Evolutionary conservation across 2,329 filamentous ascomycete species (phyloP).

Genomic region (Drechslerella stenobrocha): DNA sequence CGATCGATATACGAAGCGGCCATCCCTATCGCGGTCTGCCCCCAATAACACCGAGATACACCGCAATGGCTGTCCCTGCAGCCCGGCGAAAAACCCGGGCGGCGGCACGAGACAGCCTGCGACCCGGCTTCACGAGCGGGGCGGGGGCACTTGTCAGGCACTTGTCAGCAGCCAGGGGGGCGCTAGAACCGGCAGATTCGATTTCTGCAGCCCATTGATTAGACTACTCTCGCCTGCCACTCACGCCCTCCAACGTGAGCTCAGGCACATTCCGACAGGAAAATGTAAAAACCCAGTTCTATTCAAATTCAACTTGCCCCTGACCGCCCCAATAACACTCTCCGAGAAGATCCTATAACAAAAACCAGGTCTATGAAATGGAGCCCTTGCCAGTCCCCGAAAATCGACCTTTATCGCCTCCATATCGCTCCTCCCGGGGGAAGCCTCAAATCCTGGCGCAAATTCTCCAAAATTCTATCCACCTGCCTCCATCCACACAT

Average conservation of each 20-base stretch:
- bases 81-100: not conserved
- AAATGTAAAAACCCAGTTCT: not conserved
- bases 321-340: no score
- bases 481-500: no score
- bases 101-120: conserved; percentile 15
- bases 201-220: conserved; percentile 6
- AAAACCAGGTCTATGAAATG: no score
- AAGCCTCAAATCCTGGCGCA: no score
- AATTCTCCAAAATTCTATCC: no score
- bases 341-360: no score
- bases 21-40: conserved; percentile 14
- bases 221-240: not conserved
- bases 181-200: conserved; percentile 31
- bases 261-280: not conserved
- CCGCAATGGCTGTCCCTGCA: not conserved
- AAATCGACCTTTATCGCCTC: no score
- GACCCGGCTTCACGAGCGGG: conserved; percentile 12
- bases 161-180: conserved; percentile 33
- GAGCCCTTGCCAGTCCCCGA: no score
- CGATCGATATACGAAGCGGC: conserved; percentile 1
- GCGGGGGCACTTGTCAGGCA: conserved; percentile 1
- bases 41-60: no score
- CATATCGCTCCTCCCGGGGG: no score
- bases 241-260: not conserved
- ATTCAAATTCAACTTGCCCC: no score